Evolutionary conservation across 2,329 filamentous ascomycete genomes (phyloP).

Genomic region (Pseudofabraea citricarpa): DNA sequence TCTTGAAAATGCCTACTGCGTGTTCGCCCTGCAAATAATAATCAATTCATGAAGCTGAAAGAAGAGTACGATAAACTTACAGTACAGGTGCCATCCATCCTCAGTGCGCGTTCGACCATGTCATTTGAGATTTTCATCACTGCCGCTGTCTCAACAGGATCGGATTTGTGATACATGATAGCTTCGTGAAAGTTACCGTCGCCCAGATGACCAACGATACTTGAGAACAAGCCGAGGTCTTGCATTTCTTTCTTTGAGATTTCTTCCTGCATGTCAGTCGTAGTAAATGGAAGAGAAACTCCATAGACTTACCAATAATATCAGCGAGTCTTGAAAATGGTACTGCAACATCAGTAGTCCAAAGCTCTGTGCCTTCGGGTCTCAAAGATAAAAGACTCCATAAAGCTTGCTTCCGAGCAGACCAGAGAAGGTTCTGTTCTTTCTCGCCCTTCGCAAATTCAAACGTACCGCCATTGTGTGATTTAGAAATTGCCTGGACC

Average conservation of each 20-base stretch:
- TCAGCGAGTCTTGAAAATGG: conserved; percentile 71
- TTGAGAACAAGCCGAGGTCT: conserved; percentile 78
- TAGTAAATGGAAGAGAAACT: too few species aligned
- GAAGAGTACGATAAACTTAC: conserved; percentile 27
- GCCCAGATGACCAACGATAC: conserved; percentile 83
- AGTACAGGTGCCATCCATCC: conserved; percentile 92
- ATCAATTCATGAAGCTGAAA: neutral
- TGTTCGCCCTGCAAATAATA: conserved; percentile 78
- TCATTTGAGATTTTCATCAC: conserved; percentile 80
- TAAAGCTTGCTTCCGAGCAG: conserved; percentile 75
- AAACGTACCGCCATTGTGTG: conserved; percentile 61
- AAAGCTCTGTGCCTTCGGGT: conserved; percentile 65
- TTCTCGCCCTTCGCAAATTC: conserved; percentile 69
- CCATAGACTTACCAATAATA: too few species aligned
- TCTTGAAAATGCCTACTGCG: conserved; percentile 79
- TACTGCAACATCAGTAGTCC: conserved; percentile 82
- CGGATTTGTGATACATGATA: conserved; percentile 76
- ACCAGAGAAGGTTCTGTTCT: conserved; percentile 75
- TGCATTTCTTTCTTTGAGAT: conserved; percentile 87
- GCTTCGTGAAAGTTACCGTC: conserved; percentile 94
- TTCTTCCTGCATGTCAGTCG: too few species aligned
- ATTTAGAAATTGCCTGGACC: conserved; percentile 63
- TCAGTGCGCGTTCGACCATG: conserved; percentile 85
- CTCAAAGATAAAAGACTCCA: conserved; percentile 75
- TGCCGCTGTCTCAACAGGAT: conserved; percentile 65